Evolutionary conservation across 2,329 filamentous ascomycete genomes (phyloP), one percentile per base, ranked within the genome.

Genomic region (Mycosphaerella sp.): DNA sequence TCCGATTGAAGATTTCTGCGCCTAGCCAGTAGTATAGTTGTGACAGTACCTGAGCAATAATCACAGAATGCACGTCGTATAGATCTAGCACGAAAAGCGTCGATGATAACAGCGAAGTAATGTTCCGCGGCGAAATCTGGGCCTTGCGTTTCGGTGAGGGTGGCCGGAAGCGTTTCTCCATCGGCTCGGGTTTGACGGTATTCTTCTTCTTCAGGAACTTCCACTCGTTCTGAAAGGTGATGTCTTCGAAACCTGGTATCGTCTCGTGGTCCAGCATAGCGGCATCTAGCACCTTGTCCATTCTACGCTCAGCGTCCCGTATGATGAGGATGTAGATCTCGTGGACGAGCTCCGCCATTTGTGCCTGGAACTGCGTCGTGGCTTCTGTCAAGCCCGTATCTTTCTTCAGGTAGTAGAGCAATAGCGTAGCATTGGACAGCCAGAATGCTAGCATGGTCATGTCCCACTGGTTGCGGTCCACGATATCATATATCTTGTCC

Each of bases 401-500:
- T 72, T 98, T 98, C 70, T 95, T 96, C 51, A 98, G 77, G 68
- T 98, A 98, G 71, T 98, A 92, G 50, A 97, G 76, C n/a, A 98
- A 75, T 39, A 98, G 75, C 0, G 93, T 98, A 7, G 89, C 90
- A 70, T 98, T 98, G 1, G 93, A 97, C 66, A 96, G 90, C 93
- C 93, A 98, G 68, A 98, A 98, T 2, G 93, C 93, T 38, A 98
- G 77, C 62, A 98, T 95, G 0, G 93, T 98, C 93, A 98, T 98
- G 68, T 98, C 93, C 93, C 93, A 97, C 68, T 98, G 93, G 67
- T 92, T 85, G 57, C 82, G 82, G 71, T 97, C 93, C n/a, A 98
- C 90, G 31, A 96, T 89, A 55, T 90, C 86, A 67, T 97, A 97
- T 65, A 98, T 97, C 72, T 92, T 93, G 66, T 95, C 89, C 80